These are phyloP conservation scores for Russula griseocarnosa DNA, from an alignment of 768 basidiomycete genomes.

Conservation along the genomic window DNA sequence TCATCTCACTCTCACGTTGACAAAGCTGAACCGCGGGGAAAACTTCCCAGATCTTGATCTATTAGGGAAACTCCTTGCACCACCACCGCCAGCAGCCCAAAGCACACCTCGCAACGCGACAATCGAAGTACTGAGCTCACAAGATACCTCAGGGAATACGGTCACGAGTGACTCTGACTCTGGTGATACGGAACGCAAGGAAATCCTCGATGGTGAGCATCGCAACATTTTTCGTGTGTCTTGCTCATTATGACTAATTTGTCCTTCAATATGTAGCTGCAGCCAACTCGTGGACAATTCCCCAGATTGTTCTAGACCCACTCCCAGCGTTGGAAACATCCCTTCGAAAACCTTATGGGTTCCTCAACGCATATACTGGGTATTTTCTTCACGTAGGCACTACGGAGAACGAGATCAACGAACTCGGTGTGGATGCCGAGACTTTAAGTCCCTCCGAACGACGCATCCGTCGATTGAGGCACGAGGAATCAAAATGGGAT, in stretches of 20 bases:
- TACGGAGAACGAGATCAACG: slow-evolving; percentile 78
- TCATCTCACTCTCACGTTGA: slow-evolving; percentile 67
- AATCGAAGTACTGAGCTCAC: slow-evolving; percentile 55
- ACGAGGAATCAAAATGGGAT: slow-evolving; percentile 78
- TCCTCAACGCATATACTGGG: slow-evolving; percentile 68
- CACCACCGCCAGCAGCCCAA: slow-evolving; percentile 54
- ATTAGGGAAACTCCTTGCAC: slow-evolving; percentile 71
- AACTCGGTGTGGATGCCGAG: slow-evolving; percentile 68
- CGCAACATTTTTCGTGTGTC: slow-evolving; percentile 4
- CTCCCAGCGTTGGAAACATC: slow-evolving; percentile 41
- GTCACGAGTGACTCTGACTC: background rate
- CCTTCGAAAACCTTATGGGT: slow-evolving; percentile 60
- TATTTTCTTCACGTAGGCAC: slow-evolving; percentile 72
- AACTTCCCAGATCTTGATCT: slow-evolving; percentile 76
- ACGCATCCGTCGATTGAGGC: slow-evolving; percentile 47
- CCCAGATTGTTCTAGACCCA: slow-evolving; percentile 53
- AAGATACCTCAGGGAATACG: slow-evolving; percentile 16
- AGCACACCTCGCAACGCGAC: slow-evolving; percentile 34
- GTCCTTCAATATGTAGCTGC: slow-evolving; percentile 56
- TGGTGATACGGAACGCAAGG: slow-evolving; percentile 39
- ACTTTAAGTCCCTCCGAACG: slow-evolving; percentile 48
- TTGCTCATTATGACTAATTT: slow-evolving; percentile 14
- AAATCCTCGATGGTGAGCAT: slow-evolving; percentile 53
- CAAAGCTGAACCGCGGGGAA: slow-evolving; percentile 63
- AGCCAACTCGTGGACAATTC: slow-evolving; percentile 74